phyloP scores from a whole-genome alignment of 495 filamentous ascomycete species.

The Penicillium goetzii region DNA sequence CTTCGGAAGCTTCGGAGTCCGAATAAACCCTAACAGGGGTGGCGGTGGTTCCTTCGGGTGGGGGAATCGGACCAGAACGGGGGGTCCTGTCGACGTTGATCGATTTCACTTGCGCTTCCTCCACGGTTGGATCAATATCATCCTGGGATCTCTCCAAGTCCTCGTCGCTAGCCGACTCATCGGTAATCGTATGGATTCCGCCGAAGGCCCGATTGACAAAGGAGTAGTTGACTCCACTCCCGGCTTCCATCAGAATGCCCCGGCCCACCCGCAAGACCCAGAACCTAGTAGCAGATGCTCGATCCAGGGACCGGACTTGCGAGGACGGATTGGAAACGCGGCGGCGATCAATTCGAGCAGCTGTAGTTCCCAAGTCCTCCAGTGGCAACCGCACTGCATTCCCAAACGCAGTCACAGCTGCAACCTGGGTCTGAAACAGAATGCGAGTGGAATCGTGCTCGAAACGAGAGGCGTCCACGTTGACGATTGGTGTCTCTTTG shows the following conservation, averaged over 20 bases:
- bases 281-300: conserved; percentile 51
- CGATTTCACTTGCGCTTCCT: conserved; percentile 45
- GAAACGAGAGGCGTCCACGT: conserved; percentile 64
- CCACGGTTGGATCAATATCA: conserved; percentile 46
- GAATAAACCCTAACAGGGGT: background rate
- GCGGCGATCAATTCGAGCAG: conserved; percentile 38
- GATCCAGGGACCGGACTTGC: conserved; percentile 39
- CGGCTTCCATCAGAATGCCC: conserved; percentile 64
- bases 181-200: conserved; percentile 49
- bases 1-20: conserved; percentile 22
- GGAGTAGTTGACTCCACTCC: conserved; percentile 57
- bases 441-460: conserved; percentile 56
- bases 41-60: background rate
- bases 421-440: conserved; percentile 57
- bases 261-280: conserved; percentile 67
- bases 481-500: conserved; percentile 49
- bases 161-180: conserved; percentile 40
- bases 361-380: conserved; percentile 44
- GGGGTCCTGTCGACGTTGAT: conserved; percentile 30
- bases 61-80: background rate
- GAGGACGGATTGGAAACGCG: conserved; percentile 28
- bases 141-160: conserved; percentile 48
- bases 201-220: conserved; percentile 68
- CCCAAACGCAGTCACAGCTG: conserved; percentile 60
- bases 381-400: conserved; percentile 56